Conservation (phyloP, 805 yeast species). For the Jamesozyma rosinii region DNA sequence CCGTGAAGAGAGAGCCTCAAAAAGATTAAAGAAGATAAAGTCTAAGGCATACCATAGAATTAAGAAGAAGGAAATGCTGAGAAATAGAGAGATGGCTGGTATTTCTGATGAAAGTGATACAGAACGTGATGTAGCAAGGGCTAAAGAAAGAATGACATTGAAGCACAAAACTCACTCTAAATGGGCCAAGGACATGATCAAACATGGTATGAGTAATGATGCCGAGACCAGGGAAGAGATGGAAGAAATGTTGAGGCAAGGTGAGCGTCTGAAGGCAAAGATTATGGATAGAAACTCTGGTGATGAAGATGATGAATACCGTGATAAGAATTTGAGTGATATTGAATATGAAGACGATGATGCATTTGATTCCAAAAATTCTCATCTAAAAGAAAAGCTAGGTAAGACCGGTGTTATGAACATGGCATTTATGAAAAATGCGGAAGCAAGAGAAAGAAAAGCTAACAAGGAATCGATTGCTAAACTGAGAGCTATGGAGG, state of each 20-base stretch:
- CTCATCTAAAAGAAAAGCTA: conserved; percentile 34
- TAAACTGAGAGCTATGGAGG: conserved; percentile 41
- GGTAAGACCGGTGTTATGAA: conserved; percentile 83
- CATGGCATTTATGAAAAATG: conserved; percentile 93
- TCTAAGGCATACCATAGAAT: conserved; percentile 82
- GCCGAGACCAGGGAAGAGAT: conserved; percentile 74
- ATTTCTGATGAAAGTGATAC: conserved; percentile 41
- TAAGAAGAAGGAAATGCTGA: conserved; percentile 71
- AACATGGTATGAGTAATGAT: conserved; percentile 85
- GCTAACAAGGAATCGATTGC: conserved; percentile 49
- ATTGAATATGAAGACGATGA: conserved; percentile 41
- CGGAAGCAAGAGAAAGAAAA: conserved; percentile 58
- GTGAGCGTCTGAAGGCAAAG: conserved; percentile 65
- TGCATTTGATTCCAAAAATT: conserved; percentile 26
- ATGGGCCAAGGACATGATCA: conserved; percentile 88
- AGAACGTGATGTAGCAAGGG: conserved; percentile 67
- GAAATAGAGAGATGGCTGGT: conserved; percentile 53
- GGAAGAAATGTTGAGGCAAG: conserved; percentile 88
- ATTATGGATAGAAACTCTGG: conserved; percentile 60
- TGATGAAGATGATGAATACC: conserved; percentile 30
- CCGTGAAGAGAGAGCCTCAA: conserved; percentile 86
- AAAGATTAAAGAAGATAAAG: conserved; percentile 86
- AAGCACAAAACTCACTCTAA: conserved; percentile 80
- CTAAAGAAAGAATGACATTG: conserved; percentile 84
- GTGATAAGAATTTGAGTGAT: conserved; percentile 37